Evolutionary conservation across 2,329 filamentous ascomycete species (phyloP).

Genomic region (Verticillium isaacii): DNA sequence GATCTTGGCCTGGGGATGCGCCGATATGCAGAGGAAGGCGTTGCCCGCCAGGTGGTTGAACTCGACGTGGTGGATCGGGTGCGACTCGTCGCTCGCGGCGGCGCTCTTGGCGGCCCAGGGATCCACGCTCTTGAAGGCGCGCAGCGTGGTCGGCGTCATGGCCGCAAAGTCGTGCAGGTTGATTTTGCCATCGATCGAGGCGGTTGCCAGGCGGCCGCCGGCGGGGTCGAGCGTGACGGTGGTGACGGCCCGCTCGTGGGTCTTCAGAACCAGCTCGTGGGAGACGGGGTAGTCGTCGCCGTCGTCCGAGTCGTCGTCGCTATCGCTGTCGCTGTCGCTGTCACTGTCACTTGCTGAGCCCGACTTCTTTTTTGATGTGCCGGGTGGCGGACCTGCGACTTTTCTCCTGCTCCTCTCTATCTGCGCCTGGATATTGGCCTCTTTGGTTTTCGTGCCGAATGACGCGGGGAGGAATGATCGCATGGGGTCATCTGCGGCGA

Average conservation of each 20-base stretch:
- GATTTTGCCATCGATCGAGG: slow-evolving; percentile 83
- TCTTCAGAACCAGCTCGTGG: slow-evolving; percentile 88
- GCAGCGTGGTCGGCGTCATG: slow-evolving; percentile 91
- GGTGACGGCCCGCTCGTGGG: slow-evolving; percentile 84
- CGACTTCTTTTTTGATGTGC: slow-evolving; percentile 9
- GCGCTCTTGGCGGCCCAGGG: slow-evolving; percentile 72
- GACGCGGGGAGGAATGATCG: slow-evolving; percentile 73
- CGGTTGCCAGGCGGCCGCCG: slow-evolving; percentile 81
- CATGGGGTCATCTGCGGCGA: slow-evolving; percentile 64
- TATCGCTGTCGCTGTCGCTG: slow-evolving; percentile 47
- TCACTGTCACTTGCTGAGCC: slow-evolving; percentile 31
- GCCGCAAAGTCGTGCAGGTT: slow-evolving; percentile 94
- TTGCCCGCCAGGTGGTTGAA: slow-evolving; percentile 81
- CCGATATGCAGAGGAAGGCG: slow-evolving; percentile 80
- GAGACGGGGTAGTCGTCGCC: slow-evolving; percentile 89
- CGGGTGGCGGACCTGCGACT: slow-evolving; percentile 15
- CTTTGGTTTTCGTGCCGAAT: slow-evolving; percentile 78
- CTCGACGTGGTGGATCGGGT: slow-evolving; percentile 79
- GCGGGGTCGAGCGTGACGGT: slow-evolving; percentile 79
- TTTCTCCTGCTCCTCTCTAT: slow-evolving; percentile 71
- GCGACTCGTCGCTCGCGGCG: slow-evolving; percentile 70
- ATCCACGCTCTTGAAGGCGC: slow-evolving; percentile 89
- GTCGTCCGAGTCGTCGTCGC: slow-evolving; percentile 61
- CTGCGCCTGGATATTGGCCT: slow-evolving; percentile 71
- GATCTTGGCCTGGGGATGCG: slow-evolving; percentile 85